Evolutionary conservation across 2,329 filamentous ascomycete genomes (phyloP).

Genomic region (Cladophialophora psammophila): DNA sequence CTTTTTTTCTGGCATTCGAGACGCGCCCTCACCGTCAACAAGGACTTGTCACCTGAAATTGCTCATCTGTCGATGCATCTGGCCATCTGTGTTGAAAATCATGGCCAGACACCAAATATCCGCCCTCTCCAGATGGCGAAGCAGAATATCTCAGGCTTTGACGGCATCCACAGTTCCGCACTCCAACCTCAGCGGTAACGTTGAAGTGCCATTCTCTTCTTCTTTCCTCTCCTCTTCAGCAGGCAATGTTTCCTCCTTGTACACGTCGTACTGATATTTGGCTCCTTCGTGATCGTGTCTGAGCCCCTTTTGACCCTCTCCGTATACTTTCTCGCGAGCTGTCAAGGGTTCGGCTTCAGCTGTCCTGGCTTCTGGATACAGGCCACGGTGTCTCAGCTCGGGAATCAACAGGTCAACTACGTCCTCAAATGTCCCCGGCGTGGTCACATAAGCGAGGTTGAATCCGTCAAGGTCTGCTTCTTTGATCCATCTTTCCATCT

Average conservation of each 20-base stretch:
- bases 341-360: slow-evolving; percentile 53
- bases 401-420: slow-evolving; percentile 59
- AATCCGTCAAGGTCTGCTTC: slow-evolving; percentile 78
- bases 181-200: slow-evolving; percentile 12
- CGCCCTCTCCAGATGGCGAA: not conserved
- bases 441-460: slow-evolving; percentile 64
- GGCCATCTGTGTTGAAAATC: too few relatives aligned
- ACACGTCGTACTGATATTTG: slow-evolving; percentile 68
- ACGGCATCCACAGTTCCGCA: not conserved
- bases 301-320: slow-evolving; percentile 63
- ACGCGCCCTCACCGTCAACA: too few relatives aligned
- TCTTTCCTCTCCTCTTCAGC: slow-evolving; percentile 28
- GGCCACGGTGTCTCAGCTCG: slow-evolving; percentile 53
- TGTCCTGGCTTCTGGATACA: slow-evolving; percentile 43
- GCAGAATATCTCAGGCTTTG: slow-evolving; percentile 1
- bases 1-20: not conserved
- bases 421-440: slow-evolving; percentile 61
- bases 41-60: not conserved
- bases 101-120: not conserved
- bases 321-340: slow-evolving; percentile 68
- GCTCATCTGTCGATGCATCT: not conserved
- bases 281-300: slow-evolving; percentile 67
- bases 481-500: slow-evolving; percentile 70
- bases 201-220: slow-evolving; percentile 8
- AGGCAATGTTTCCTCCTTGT: slow-evolving; percentile 59